Base-by-base conservation (phyloP, 345 rosid genomes). In the Populus nigra region DNA sequence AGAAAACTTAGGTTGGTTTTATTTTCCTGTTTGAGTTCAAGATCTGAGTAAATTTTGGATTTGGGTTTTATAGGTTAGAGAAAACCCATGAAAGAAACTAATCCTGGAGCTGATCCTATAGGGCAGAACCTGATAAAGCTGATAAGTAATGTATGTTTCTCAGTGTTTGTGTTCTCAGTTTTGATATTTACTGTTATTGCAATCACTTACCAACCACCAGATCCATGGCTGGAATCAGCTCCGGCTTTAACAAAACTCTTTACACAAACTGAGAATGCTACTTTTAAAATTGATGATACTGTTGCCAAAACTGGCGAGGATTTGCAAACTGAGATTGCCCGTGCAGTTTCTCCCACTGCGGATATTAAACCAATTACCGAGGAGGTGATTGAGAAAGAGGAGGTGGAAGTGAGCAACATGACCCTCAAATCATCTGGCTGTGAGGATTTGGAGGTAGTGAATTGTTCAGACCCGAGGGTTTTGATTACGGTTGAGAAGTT, bases 171-270 rank as follows among this genome's bases (percentile, higher is more conserved):
- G 18, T 86, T 95, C 90, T 78, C 91, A 10, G 98, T 96, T 63
- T 86, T 96, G 68, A 87, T 92, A 7, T 88, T 96, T 78, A 91
- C 95, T 3, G 93, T 88, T 62, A 87, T 93, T 76, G 98, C 98
- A 76, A 86, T 92, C 83, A 93, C 98, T 25, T 93, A 93, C 83
- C 96, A 93, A 78, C 99, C 99, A 5, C 97, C 94, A 75, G 97
- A 93, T 88, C 97, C 98, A 82, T 93, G 97, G 96, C 93, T 96
- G 41, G 91, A 96, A 74, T 91, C 98, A 8, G 96, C 98, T 76
- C 97, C 97, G 0, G 93, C 92, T 17, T 79, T 96, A 13, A 88
- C 96, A 23, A 90, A 86, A 67, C 89, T 96, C 82, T 87, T 93
- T 76, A 89, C 99, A 15, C 80, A 77, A 71, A 85, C 79, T 59